phyloP scores from a whole-genome alignment of 208 protist genomes.

The Zelonia costaricensis region DNA sequence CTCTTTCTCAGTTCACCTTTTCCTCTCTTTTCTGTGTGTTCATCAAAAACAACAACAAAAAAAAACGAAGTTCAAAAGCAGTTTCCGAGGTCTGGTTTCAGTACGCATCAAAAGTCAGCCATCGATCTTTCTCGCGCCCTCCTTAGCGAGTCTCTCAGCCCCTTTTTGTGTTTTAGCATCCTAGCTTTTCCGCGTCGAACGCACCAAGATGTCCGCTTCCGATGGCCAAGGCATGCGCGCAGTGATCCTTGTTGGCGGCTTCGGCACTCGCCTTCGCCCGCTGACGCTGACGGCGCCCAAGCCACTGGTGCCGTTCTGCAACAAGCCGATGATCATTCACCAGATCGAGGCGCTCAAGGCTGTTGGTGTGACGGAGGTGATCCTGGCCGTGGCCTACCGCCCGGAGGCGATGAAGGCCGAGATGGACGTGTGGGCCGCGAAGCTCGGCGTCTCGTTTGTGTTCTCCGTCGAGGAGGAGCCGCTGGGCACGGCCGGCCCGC shows the following conservation, averaged over 20 bases:
- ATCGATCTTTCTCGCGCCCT: too few species aligned
- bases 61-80: too few species aligned
- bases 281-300: slow-evolving; percentile 97
- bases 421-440: slow-evolving; percentile 83
- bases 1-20: neutral
- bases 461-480: slow-evolving; percentile 96
- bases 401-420: slow-evolving; percentile 95
- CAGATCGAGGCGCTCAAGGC: slow-evolving; percentile 97
- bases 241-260: slow-evolving; percentile 97
- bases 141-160: slow-evolving; percentile 1
- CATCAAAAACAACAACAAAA: too few species aligned
- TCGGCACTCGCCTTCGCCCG: slow-evolving; percentile 94
- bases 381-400: slow-evolving; percentile 97
- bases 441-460: slow-evolving; percentile 94
- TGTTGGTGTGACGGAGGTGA: slow-evolving; percentile 93
- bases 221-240: slow-evolving; percentile 91
- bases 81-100: too few species aligned
- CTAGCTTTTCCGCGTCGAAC: neutral
- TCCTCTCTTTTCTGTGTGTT: too few species aligned
- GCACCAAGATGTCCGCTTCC: slow-evolving; percentile 17
- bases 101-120: too few species aligned
- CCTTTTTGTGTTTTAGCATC: neutral
- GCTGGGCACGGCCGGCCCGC: slow-evolving; percentile 97
- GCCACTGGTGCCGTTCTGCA: slow-evolving; percentile 97
- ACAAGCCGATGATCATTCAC: slow-evolving; percentile 98